These are phyloP conservation scores for Chlorella sorokiniana DNA, from an alignment of 139 green algal species.

Conservation along the genomic window DNA sequence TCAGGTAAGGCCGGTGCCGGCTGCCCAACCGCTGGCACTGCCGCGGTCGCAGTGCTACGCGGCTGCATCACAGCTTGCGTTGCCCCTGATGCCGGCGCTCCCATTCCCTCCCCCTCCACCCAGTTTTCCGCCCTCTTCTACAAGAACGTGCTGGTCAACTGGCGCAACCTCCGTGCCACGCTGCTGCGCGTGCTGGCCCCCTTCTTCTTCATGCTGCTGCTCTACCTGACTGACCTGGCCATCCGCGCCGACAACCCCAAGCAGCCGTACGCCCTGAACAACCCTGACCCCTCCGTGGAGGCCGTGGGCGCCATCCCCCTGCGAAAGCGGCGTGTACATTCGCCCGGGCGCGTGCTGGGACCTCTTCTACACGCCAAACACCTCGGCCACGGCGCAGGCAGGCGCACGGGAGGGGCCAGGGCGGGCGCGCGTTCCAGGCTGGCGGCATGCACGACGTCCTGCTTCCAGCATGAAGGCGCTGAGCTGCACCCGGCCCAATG, in stretches of 20 bases:
- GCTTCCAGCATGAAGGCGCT: too few relatives aligned
- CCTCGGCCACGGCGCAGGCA: slow-evolving; percentile 18
- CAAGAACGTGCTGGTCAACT: slow-evolving; percentile 51
- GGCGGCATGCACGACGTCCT: too few relatives aligned
- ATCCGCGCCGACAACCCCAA: slow-evolving; percentile 56
- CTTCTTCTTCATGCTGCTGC: slow-evolving; percentile 89
- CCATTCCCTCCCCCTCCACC: neutral
- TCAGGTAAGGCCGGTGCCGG: too few relatives aligned
- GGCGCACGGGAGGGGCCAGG: slow-evolving; percentile 14
- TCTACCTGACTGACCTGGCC: slow-evolving; percentile 73
- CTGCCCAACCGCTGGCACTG: too few relatives aligned
- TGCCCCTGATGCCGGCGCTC: neutral
- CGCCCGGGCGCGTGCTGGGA: slow-evolving; percentile 17
- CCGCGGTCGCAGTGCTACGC: too few relatives aligned
- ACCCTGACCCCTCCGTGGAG: slow-evolving; percentile 19
- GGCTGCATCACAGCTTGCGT: too few relatives aligned
- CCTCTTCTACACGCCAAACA: slow-evolving; percentile 76
- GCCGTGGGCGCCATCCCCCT: slow-evolving; percentile 58
- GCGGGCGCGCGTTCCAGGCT: neutral
- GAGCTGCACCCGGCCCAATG: too few relatives aligned
- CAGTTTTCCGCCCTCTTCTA: slow-evolving; percentile 22
- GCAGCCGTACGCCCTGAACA: slow-evolving; percentile 27
- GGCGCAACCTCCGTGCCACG: slow-evolving; percentile 79
- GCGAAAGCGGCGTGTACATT: slow-evolving; percentile 72
- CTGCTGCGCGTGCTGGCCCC: slow-evolving; percentile 74